Percentiles rank a stretch among this genome's conserved stretches.
Conservation (phyloP, 805 yeast species). For the Yarrowia divulgata region DNA sequence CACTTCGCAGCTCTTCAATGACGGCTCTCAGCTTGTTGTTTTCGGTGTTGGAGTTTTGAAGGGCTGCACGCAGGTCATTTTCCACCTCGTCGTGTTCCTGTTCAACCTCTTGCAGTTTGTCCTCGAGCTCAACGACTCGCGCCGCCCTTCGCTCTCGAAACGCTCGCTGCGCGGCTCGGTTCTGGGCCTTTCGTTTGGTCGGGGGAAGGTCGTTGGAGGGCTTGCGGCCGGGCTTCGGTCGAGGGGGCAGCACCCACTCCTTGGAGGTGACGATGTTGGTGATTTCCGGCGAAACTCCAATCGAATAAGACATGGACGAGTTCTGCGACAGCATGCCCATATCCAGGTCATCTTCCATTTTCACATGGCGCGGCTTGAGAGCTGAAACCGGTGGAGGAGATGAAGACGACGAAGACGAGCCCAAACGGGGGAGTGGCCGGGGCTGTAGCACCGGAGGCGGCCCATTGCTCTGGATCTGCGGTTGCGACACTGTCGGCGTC, state of each 20-base stretch:
- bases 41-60: conserved; percentile 40
- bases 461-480: conserved; percentile 11
- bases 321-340: conserved; percentile 19
- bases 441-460: conserved; percentile 32
- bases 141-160: conserved; percentile 39
- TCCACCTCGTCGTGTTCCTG: conserved; percentile 28
- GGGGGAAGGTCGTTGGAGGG: conserved; percentile 41
- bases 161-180: conserved; percentile 30
- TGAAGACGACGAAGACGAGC: conserved; percentile 30
- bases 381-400: conserved; percentile 24
- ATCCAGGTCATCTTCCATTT: conserved; percentile 35
- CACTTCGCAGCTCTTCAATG: conserved; percentile 30
- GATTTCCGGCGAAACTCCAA: conserved; percentile 30
- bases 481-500: not conserved
- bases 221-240: conserved; percentile 67
- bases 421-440: conserved; percentile 25
- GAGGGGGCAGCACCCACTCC: conserved; percentile 76
- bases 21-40: conserved; percentile 48
- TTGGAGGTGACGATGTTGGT: conserved; percentile 57
- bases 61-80: conserved; percentile 16
- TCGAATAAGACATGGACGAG: conserved; percentile 33
- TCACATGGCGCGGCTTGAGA: conserved; percentile 20
- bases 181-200: conserved; percentile 32
- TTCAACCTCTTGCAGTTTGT: conserved; percentile 10
- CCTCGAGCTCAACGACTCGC: conserved; percentile 17